Percentiles rank a stretch among this genome's conserved stretches.
phyloP scores from a whole-genome alignment of 768 basidiomycete species.

The Pseudohyphozyma bogoriensis region DNA sequence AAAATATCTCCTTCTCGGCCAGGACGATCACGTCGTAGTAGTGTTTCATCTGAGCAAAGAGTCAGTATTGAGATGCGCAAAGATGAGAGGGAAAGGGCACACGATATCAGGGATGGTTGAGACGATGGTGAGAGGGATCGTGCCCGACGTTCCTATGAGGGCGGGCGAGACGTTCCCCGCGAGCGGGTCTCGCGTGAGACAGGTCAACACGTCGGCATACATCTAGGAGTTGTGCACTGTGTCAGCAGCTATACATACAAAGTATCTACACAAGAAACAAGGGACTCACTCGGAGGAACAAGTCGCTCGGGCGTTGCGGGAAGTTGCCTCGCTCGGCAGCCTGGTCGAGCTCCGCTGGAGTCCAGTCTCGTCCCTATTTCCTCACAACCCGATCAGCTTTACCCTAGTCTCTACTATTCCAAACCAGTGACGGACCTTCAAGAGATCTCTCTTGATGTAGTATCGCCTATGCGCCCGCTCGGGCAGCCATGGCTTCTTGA shows the following conservation, averaged over 20 bases:
- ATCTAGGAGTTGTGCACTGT: constrained; percentile 41
- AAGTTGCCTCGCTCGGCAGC: constrained; percentile 49
- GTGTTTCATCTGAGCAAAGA: constrained; percentile 42
- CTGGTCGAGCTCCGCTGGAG: constrained; percentile 44
- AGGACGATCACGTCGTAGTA: too few species aligned
- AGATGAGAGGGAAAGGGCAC: constrained; percentile 7
- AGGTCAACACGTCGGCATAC: constrained; percentile 53
- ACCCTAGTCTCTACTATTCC: constrained; percentile 30
- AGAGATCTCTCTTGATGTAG: constrained; percentile 39
- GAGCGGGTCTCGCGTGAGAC: constrained; percentile 49
- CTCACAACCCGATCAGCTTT: constrained; percentile 19
- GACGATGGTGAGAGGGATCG: constrained; percentile 54
- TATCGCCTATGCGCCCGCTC: constrained; percentile 35
- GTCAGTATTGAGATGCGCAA: not conserved
- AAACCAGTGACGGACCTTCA: constrained; percentile 22
- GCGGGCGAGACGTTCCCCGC: constrained; percentile 54
- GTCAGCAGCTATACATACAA: not conserved
- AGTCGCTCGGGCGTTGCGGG: constrained; percentile 47
- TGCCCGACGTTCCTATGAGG: constrained; percentile 54
- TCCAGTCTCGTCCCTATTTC: constrained; percentile 33
- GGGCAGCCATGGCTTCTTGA: constrained; percentile 38
- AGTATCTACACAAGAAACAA: not conserved
- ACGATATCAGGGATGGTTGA: constrained; percentile 65
- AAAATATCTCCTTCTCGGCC: constrained; percentile 55
- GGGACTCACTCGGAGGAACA: constrained; percentile 50